Base-by-base conservation (phyloP, 2,329 filamentous ascomycete genomes). In the Pseudogymnoascus sp. region DNA sequence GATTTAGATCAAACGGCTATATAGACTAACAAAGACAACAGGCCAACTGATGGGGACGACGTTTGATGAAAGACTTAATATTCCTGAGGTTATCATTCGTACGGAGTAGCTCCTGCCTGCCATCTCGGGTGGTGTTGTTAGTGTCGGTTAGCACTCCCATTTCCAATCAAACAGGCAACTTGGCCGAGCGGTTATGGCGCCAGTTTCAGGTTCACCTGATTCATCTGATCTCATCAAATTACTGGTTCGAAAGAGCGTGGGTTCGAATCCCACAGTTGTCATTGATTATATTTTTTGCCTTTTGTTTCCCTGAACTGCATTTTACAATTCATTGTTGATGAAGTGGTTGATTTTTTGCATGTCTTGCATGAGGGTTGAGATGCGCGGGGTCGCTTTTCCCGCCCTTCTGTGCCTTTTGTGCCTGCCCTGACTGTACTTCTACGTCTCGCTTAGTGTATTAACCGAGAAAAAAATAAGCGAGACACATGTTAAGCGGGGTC, bases 121-220 rank as follows among this genome's bases (percentile, higher is more conserved):
- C 19, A 19, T 19, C 14, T 12, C 38, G 16, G 10, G 22, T n/a
- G 12, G 11, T 46, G 41, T 26, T 46, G 22, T 46, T 46, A 46
- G 41, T 26, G 11, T 14, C 11, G 6, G 6, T 46, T 46, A 26
- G 2, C 12, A 26, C 41, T n/a, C 41, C 41, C 2, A 12, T n/a
- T 46, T 46, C 41, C 22, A 43, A 46, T 46, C 12, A 61, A 59
- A 35, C 6, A 64, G 68, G 70, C 63, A 67, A 73, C 66, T 65
- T 73, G 71, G 71, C 71, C 71, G 72, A 74, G 72, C 70, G 71
- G 72, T 73, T 74, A 74, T 70, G 72, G 72, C 72, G 72, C 71
- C 67, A 72, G 72, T 71, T 74, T 74, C 72, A 74, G 72, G 69
- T 38, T 22, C 3, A 65, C 61, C 59, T 64, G 63, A 65, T 38